These are phyloP conservation scores for Pseudomicrostroma phylloplanum DNA, from an alignment of 1,284 basidiomycete genomes.

Conservation along the genomic window DNA sequence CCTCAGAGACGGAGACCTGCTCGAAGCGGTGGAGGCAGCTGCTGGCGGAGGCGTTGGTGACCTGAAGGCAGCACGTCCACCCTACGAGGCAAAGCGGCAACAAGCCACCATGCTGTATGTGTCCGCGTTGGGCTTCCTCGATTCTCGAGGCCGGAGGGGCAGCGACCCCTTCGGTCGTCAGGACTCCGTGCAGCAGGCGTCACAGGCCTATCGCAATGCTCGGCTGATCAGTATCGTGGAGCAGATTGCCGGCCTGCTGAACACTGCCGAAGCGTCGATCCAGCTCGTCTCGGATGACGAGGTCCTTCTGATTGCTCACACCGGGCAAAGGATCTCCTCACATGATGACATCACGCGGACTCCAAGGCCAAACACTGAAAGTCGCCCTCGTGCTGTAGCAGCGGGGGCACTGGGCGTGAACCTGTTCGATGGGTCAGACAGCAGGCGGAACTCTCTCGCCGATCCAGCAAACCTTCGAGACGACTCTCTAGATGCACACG, in stretches of 20 bases:
- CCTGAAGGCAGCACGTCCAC: conserved; percentile 10
- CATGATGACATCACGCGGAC: not conserved
- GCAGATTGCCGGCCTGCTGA: conserved; percentile 3
- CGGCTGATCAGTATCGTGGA: conserved; percentile 7
- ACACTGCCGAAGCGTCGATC: conserved; percentile 4
- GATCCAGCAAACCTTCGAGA: conserved; percentile 4
- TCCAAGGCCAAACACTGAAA: not conserved
- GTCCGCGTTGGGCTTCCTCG: conserved; percentile 2
- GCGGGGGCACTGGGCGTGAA: conserved; percentile 5
- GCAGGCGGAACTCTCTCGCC: not conserved
- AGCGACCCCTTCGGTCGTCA: not conserved
- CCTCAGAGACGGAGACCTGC: not conserved
- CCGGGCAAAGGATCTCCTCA: not conserved
- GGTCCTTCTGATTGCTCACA: conserved; percentile 5
- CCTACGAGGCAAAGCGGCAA: conserved; percentile 14
- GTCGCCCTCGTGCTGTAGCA: not conserved
- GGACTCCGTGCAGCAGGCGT: not conserved
- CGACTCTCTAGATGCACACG: conserved; percentile 10
- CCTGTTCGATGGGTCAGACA: not conserved
- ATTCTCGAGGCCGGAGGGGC: not conserved
- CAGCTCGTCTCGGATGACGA: conserved; percentile 12
- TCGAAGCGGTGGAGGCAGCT: not conserved
- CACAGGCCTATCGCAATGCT: not conserved
- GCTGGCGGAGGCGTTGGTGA: conserved; percentile 9
- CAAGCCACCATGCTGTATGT: conserved; percentile 3